Evolutionary conservation across 345 rosid genomes (phyloP), one percentile per base, ranked within the genome.

Genomic region (Clarkia xantiana): DNA sequence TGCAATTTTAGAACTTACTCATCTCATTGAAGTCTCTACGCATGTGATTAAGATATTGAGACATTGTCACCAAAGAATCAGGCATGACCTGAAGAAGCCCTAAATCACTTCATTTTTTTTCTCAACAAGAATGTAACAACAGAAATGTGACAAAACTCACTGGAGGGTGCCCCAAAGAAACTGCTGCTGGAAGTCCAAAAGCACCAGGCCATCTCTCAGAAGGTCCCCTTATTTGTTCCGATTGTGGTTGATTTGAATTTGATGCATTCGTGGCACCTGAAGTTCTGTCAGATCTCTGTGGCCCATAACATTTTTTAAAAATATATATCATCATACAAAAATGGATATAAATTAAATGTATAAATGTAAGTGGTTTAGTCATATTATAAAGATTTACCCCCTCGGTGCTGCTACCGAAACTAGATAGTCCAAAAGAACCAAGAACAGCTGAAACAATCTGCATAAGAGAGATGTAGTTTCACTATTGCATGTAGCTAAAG

Each of bases 361-460:
- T 1, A 29, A 29, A 7, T 29, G 8, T 29, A 29, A 29, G 36
- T 29, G 36, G 36, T 29, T 29, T 29, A 29, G 7, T 29, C 36
- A 5, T 5, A 45, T 25, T 12, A 63, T 71, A 72, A 73, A 61
- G 59, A 56, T 56, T 76, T 52, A 65, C 51, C 52, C 75, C 78
- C 53, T 67, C 78, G 58, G 49, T 52, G 44, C 72, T 76, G 56
- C 68, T 70, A 51, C 72, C 76, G 8, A 62, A 44, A 64, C 70
- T 77, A 42, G 84, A 22, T 23, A 77, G 44, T 66, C 87, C 87
- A 39, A 83, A 69, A 49, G 87, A 79, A 53, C 87, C 86, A 40
- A 83, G 86, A 59, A 83, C 75, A 40, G 93, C 82, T 45, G 87
- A 75, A 34, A 79, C 84, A 47, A 83, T 75, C 93, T 83, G 79